phyloP scores from a whole-genome alignment of 805 yeast species.

The Candida taoyuanica region DNA sequence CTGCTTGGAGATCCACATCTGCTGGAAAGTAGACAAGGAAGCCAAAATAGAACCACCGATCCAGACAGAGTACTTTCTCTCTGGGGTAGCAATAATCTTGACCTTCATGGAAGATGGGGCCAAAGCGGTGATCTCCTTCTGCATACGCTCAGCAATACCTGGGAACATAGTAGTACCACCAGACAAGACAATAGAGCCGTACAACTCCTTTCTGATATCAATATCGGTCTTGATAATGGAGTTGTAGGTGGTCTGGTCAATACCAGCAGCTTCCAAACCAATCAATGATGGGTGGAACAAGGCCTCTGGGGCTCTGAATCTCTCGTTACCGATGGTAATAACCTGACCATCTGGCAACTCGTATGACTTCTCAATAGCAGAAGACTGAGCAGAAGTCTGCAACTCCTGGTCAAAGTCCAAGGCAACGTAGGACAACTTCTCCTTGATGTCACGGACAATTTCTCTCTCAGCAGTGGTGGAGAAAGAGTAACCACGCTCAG shows the following conservation, averaged over 20 bases:
- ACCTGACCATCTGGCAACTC: constrained; percentile 99
- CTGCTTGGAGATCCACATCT: constrained; percentile 99
- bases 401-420: constrained; percentile 98
- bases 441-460: constrained; percentile 86
- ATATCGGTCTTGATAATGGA: constrained; percentile 96
- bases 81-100: constrained; percentile 99
- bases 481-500: constrained; percentile 99
- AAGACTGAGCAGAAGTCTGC: constrained; percentile 98
- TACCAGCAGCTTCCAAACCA: constrained; percentile 94
- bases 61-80: constrained; percentile 99
- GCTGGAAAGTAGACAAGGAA: constrained; percentile 98
- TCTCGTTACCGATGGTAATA: constrained; percentile 98
- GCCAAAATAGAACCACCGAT: constrained; percentile 99
- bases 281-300: constrained; percentile 96
- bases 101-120: constrained; percentile 99
- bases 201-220: constrained; percentile 97
- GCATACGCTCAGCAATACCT: constrained; percentile 99
- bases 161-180: constrained; percentile 99
- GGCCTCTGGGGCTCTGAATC: constrained; percentile 99
- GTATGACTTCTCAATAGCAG: constrained; percentile 97
- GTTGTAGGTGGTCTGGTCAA: constrained; percentile 82
- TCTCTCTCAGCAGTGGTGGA: constrained; percentile 99
- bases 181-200: constrained; percentile 98
- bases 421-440: constrained; percentile 98
- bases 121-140: constrained; percentile 98